These are phyloP conservation scores for Beauveria scarabaeidicola DNA, from an alignment of 2,329 filamentous ascomycete species.

Conservation along the genomic window DNA sequence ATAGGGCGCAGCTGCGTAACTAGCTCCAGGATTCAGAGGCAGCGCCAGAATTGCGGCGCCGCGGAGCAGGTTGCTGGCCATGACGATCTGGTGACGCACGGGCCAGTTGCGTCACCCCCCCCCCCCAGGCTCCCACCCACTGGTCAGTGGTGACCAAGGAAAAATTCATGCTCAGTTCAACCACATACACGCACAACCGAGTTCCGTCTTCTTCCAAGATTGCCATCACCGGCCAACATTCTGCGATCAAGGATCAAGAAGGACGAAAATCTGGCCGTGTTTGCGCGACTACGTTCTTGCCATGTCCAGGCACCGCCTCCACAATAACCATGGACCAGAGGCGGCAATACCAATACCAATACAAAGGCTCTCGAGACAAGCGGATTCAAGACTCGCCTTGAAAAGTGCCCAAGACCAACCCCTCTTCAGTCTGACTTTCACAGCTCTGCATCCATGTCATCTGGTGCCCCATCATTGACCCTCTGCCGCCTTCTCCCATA, in stretches of 20 bases:
- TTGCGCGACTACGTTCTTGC: too few relatives aligned
- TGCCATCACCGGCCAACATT: too few relatives aligned
- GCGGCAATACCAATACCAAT: background rate
- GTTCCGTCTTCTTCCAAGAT: too few relatives aligned
- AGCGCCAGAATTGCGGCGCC: conserved; percentile 2
- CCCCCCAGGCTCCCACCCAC: too few relatives aligned
- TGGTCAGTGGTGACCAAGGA: too few relatives aligned
- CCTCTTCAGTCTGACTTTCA: background rate
- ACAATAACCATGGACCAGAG: too few relatives aligned
- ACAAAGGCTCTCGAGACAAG: background rate
- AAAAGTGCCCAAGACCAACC: background rate
- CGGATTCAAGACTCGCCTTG: too few relatives aligned
- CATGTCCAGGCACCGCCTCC: too few relatives aligned
- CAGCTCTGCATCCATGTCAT: background rate
- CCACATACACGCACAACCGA: too few relatives aligned
- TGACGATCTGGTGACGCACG: conserved; percentile 10
- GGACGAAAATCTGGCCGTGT: too few relatives aligned
- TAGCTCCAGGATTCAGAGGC: conserved; percentile 6
- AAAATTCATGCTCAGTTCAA: too few relatives aligned
- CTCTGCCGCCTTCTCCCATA: background rate
- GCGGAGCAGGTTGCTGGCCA: background rate
- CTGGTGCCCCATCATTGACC: background rate
- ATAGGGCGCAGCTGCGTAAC: background rate
- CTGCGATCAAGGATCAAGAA: too few relatives aligned
- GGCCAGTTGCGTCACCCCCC: conserved; percentile 13